phyloP scores from a whole-genome alignment of 306 rosid species.

The Elaeagnus macrophylla region DNA sequence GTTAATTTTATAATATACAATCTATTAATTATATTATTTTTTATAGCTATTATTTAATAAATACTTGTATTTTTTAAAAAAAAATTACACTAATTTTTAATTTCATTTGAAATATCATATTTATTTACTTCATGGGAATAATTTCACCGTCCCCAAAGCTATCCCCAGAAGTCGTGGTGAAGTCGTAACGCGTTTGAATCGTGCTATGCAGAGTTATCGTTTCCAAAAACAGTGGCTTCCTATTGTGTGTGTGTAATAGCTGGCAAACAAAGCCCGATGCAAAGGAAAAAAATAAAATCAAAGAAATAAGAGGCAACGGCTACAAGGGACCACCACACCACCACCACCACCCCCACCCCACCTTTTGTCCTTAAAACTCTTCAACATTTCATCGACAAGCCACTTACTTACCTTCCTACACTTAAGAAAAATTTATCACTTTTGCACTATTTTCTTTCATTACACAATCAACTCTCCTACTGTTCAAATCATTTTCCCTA shows the following conservation, averaged over 20 bases:
- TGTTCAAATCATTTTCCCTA: constrained; percentile 4
- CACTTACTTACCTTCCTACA: constrained; percentile 18
- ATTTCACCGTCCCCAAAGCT: too few relatives aligned
- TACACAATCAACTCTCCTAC: constrained; percentile 10
- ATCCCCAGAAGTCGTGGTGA: too few relatives aligned
- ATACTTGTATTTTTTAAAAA: too few relatives aligned
- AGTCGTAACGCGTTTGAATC: too few relatives aligned
- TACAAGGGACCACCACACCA: constrained; percentile 44
- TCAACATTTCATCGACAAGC: constrained; percentile 20
- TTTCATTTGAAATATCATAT: too few relatives aligned
- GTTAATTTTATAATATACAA: too few relatives aligned
- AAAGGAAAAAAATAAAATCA: constrained; percentile 1
- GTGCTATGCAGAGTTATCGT: too few relatives aligned
- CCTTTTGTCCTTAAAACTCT: constrained; percentile 36
- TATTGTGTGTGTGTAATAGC: background rate
- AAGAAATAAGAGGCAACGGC: constrained; percentile 41
- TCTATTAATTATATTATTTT: too few relatives aligned
- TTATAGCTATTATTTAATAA: too few relatives aligned
- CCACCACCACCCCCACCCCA: background rate
- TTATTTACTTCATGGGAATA: too few relatives aligned
- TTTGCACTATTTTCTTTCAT: constrained; percentile 12
- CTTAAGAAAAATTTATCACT: background rate
- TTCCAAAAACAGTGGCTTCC: background rate
- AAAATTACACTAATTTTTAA: too few relatives aligned
- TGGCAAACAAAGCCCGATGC: background rate